Evolutionary conservation across 345 rosid genomes (phyloP), one percentile per base, ranked within the genome.

Genomic region (Hibiscus trionum): DNA sequence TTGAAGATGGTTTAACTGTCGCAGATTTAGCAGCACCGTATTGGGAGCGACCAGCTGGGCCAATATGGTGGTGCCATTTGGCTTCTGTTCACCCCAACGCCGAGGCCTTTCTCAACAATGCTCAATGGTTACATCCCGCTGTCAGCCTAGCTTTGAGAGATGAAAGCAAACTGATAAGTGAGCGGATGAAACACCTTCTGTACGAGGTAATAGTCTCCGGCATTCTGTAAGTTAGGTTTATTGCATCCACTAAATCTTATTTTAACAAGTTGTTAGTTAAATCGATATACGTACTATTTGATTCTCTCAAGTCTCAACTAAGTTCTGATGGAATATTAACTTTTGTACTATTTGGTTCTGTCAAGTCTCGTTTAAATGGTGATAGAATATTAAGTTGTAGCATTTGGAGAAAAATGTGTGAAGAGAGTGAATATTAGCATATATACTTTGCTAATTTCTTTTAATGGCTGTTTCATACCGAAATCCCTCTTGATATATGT

Each of bases 81-180:
- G 70, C 80, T 64, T 93, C 98, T 50, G 82, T 80, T 73, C 82
- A 90, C 78, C 82, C 88, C 12, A 72, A 72, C 55, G 88, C 89
- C 17, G 84, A 84, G 68, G 61, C 86, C 55, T 90, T 97, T 97
- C 93, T 92, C 49, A 85, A 31, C 35, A 80, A 61, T 77, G 93
- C 97, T 76, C 88, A 86, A n/a, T 95, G 97, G 99, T 78, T 95
- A 75, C 99, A 95, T 87, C 97, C 97, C 73, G 97, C 99, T 1
- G 84, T 92, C 76, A 87, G 97, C 78, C 77, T 95, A 66, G 96
- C 99, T 17, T 78, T 92, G 88, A 86, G 97, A 77, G 86, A 92
- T 69, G 99, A 95, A 81, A 81, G 91, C 75, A 84, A 82, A 58
- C 90, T 95, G 53, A 95, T 92, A 24, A 95, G 97, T 47, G 99